These are phyloP conservation scores for Magnaporthales sp. DNA, from an alignment of 2,329 filamentous ascomycete species.

Conservation along the genomic window DNA sequence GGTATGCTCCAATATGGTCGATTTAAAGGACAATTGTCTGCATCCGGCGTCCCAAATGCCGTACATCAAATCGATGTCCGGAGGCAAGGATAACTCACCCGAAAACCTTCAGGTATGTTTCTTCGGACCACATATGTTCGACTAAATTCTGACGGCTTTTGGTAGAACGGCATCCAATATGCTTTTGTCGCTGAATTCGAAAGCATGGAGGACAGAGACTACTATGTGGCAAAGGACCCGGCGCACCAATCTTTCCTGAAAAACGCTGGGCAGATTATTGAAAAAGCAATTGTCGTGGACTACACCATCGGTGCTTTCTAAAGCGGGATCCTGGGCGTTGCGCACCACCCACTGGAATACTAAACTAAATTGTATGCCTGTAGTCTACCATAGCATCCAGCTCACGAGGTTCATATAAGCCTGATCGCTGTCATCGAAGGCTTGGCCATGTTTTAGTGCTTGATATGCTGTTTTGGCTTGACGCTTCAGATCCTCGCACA, in stretches of 20 bases:
- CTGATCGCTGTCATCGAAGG: no score
- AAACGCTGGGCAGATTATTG: slow-evolving; percentile 21
- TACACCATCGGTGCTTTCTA: not conserved
- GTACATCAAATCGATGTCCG: slow-evolving; percentile 49
- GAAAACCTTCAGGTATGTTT: slow-evolving; percentile 50
- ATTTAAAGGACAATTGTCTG: slow-evolving; percentile 46
- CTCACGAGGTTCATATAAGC: no score
- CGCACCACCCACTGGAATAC: no score
- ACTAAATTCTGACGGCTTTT: slow-evolving; percentile 1
- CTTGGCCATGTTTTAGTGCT: no score
- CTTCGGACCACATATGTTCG: not conserved
- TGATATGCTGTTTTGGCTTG: no score
- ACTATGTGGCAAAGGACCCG: slow-evolving; percentile 57
- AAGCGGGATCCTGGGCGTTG: not conserved
- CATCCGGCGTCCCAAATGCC: slow-evolving; percentile 47
- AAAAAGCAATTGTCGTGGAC: not conserved
- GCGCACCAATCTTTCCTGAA: slow-evolving; percentile 50
- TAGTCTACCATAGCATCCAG: no score
- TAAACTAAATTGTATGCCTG: no score
- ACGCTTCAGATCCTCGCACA: no score
- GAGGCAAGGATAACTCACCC: slow-evolving; percentile 50
- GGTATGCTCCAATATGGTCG: slow-evolving; percentile 22
- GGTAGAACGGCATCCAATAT: slow-evolving; percentile 52
- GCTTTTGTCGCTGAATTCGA: slow-evolving; percentile 59
- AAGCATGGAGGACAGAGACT: slow-evolving; percentile 53